phyloP scores from a whole-genome alignment of 2,329 filamentous ascomycete species.

The Colletotrichum cereale region DNA sequence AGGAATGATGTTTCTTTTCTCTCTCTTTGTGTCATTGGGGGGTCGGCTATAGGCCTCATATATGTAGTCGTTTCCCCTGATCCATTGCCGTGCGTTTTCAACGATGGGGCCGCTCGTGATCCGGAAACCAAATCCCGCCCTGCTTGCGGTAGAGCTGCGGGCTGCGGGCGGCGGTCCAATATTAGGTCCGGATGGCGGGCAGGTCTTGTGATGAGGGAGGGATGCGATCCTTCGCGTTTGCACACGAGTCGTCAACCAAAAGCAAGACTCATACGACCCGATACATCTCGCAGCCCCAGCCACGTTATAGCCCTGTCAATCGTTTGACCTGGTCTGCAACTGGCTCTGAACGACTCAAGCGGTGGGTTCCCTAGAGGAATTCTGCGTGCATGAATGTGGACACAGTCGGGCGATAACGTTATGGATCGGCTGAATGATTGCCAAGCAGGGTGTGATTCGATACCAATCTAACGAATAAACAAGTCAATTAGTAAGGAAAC shows the following conservation, averaged over 20 bases:
- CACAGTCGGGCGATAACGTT: not conserved
- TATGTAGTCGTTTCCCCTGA: not conserved
- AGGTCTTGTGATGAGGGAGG: not conserved
- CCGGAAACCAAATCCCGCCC: not conserved
- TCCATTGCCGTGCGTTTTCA: too few relatives aligned
- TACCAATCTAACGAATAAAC: too few relatives aligned
- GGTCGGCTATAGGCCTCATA: not conserved
- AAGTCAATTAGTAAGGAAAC: not conserved
- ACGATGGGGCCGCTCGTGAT: not conserved
- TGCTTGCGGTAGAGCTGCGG: not conserved
- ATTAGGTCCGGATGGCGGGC: not conserved
- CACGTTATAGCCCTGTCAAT: constrained; percentile 13
- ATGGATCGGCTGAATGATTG: constrained; percentile 11
- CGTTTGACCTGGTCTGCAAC: too few relatives aligned
- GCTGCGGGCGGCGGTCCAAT: not conserved
- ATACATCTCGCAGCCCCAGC: not conserved
- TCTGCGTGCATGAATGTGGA: too few relatives aligned
- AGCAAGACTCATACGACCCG: not conserved
- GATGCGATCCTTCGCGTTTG: not conserved
- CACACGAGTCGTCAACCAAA: too few relatives aligned
- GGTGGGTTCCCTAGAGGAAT: not conserved
- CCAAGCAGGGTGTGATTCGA: constrained; percentile 8
- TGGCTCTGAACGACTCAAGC: not conserved
- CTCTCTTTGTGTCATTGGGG: not conserved
- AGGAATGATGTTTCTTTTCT: not conserved